These are phyloP conservation scores for Cyberlindnera misumaiensis DNA, from an alignment of 805 yeast genomes.

Conservation along the genomic window DNA sequence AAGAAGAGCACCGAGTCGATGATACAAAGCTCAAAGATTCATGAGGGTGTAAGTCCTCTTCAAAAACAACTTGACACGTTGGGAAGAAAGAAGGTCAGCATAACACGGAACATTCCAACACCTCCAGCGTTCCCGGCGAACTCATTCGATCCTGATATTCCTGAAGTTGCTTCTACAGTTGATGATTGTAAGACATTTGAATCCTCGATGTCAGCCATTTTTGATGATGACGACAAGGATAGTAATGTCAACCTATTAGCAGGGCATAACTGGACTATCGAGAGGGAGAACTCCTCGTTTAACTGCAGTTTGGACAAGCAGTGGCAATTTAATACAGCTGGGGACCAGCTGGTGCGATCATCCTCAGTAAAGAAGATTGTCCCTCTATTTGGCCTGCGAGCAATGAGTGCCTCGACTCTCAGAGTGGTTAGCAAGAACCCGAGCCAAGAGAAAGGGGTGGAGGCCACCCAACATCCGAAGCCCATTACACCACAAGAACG, in stretches of 20 bases:
- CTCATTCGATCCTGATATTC: not conserved
- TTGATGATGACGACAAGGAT: constrained; percentile 13
- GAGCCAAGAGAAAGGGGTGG: not conserved
- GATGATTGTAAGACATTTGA: constrained; percentile 19
- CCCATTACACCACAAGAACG: no score
- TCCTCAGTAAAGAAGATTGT: not conserved
- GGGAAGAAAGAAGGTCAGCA: not conserved
- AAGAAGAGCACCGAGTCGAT: not conserved
- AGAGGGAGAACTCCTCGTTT: constrained; percentile 20
- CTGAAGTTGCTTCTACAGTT: constrained; percentile 11
- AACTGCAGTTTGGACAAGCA: constrained; percentile 11
- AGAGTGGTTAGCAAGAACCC: not conserved
- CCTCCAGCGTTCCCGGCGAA: not conserved
- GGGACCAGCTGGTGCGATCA: not conserved
- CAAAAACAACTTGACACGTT: not conserved
- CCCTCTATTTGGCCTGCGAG: not conserved
- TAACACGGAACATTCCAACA: not conserved
- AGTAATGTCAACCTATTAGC: constrained; percentile 2
- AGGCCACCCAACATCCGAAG: no score
- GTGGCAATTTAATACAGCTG: not conserved
- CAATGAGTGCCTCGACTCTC: not conserved
- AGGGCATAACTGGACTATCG: constrained; percentile 11
- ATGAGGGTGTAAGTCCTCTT: not conserved
- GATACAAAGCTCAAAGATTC: not conserved
- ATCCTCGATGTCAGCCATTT: constrained; percentile 19